Conservation (phyloP, 805 yeast species). For the Wickerhamomyces mucosus region DNA sequence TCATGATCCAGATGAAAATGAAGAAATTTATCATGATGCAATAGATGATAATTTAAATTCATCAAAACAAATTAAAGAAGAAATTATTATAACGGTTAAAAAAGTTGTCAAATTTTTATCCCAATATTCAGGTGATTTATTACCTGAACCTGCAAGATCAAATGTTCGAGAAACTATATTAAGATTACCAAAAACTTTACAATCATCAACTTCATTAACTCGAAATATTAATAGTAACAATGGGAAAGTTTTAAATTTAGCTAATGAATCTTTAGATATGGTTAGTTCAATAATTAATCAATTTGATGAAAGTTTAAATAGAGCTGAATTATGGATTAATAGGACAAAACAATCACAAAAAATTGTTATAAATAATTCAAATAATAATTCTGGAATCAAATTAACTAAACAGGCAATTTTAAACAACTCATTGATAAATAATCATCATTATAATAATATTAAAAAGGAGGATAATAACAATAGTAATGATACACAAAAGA, state of each 20-base stretch:
- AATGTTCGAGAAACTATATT: conserved; percentile 74
- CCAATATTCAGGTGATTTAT: conserved; percentile 66
- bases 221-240: conserved; percentile 29
- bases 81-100: conserved; percentile 80
- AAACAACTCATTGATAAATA: conserved; percentile 12
- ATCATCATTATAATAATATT: conserved; percentile 2
- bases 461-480: neutral
- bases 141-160: conserved; percentile 71
- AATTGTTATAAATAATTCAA: too few relatives aligned
- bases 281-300: conserved; percentile 73
- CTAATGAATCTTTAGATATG: conserved; percentile 83
- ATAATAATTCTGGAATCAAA: too few relatives aligned
- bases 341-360: conserved; percentile 29
- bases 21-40: conserved; percentile 26
- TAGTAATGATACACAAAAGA: too few relatives aligned
- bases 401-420: conserved; percentile 21
- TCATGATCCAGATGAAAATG: conserved; percentile 11
- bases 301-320: conserved; percentile 74
- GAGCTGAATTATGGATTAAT: conserved; percentile 79
- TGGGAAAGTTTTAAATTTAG: conserved; percentile 69
- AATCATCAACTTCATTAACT: conserved; percentile 16
- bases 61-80: conserved; percentile 50
- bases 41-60: conserved; percentile 10
- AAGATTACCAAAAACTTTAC: conserved; percentile 61
- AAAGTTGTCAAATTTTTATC: conserved; percentile 82